These are phyloP conservation scores for Apiospora hydei DNA, from an alignment of 2,329 filamentous ascomycete genomes.

Conservation along the genomic window DNA sequence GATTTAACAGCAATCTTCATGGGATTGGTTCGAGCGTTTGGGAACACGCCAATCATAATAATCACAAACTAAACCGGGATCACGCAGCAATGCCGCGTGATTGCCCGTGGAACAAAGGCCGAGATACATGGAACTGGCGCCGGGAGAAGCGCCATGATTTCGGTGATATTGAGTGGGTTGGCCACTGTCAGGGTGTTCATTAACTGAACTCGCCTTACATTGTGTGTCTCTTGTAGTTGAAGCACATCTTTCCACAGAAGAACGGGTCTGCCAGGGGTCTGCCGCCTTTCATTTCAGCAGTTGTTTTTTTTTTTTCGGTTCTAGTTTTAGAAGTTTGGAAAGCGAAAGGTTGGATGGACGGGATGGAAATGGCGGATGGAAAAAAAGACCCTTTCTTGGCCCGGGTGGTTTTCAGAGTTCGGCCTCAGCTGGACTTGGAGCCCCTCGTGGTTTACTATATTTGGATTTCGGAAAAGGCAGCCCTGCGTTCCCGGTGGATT, in stretches of 20 bases:
- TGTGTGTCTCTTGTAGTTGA: conserved; percentile 67
- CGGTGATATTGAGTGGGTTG: conserved; percentile 92
- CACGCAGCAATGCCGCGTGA: conserved; percentile 51
- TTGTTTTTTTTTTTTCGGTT: conserved; percentile 41
- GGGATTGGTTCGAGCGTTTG: conserved; percentile 50
- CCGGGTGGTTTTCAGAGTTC: conserved; percentile 36
- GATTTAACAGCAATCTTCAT: conserved; percentile 44
- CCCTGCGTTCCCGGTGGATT: conserved; percentile 37
- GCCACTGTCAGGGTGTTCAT: conserved; percentile 77
- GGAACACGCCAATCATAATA: conserved; percentile 50
- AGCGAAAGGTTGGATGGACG: conserved; percentile 20
- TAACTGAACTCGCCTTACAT: conserved; percentile 39
- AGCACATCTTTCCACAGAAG: conserved; percentile 44
- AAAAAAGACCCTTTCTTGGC: conserved; percentile 30
- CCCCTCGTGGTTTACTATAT: conserved; percentile 30
- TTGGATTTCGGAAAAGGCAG: conserved; percentile 43
- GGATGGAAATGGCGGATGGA: conserved; percentile 23
- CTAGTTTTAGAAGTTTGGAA: conserved; percentile 29
- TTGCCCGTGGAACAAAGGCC: conserved; percentile 64
- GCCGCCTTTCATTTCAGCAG: conserved; percentile 38
- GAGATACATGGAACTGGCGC: conserved; percentile 66
- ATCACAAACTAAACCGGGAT: conserved; percentile 52
- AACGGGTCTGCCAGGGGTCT: conserved; percentile 38
- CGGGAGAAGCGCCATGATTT: conserved; percentile 71
- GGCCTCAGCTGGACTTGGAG: conserved; percentile 16